Base-by-base conservation (phyloP, 805 yeast genomes). In the Candida pseudoglaebosa region DNA sequence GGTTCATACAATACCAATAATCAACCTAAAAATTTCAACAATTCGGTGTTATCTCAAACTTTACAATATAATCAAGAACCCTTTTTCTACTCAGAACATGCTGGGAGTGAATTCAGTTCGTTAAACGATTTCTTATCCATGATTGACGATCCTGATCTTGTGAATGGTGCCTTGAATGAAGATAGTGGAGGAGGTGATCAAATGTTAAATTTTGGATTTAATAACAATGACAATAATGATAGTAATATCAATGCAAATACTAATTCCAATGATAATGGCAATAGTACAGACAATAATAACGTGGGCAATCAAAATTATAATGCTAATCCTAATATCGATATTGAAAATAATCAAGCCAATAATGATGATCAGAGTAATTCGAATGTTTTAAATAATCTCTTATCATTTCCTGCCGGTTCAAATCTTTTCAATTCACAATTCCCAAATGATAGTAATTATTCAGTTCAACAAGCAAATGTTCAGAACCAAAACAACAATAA, bases 101-200 rank as follows among this genome's bases (percentile, higher is more conserved):
- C 93, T 0, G 95, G 95, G 2, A 82, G 93, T 15, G 97, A 90
- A 61, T 89, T 90, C 54, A 80, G 88, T 45, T 88, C 96, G 1
- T 67, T 90, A 48, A 88, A 88, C 42, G 96, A 90, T 55, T 90
- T 90, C 52, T 65, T 90, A 37, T 80, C 90, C 1, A 86, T 90
- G 86, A 77, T 90, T 33, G 96, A 90, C 51, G 96, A 89, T 54
- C 85, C 90, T 0, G 85, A 80, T 37, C 63, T 81, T 52, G 80
- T 78, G 8, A 75, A 70, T 49, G 70, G 70, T 39, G 61, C 70
- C 8, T 46, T 67, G 24, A 56, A 57, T 37, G 61, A 57, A 29
- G 57, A 51, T 15, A 46, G 53, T 8, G 47, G 43, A 3, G 40
- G 34, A n/a, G 39, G 37, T 20, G 56, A 51, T 37, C 42, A 51